Conservation (phyloP, 495 filamentous ascomycete genomes). For the Rostrohypoxylon terebratum region DNA sequence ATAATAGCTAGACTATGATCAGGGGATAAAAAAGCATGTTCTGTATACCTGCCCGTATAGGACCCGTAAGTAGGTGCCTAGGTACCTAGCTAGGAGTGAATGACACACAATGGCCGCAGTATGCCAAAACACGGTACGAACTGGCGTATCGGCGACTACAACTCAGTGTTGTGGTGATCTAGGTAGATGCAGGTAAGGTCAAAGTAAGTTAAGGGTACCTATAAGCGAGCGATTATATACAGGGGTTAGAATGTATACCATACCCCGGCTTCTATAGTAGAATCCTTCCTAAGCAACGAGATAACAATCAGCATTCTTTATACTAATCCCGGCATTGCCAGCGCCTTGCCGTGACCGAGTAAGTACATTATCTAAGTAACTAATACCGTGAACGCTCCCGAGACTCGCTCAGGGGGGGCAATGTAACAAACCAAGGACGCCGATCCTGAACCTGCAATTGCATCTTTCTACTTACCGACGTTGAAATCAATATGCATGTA, state of each 20-base stretch:
- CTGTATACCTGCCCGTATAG: too few species aligned
- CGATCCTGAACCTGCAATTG: neutral
- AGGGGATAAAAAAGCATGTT: neutral
- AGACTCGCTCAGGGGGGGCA: neutral
- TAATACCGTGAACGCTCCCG: too few species aligned
- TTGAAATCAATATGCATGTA: neutral
- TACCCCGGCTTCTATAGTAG: neutral
- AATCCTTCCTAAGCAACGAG: neutral
- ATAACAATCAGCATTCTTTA: neutral
- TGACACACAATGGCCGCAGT: neutral
- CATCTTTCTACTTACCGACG: neutral
- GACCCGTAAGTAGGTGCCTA: too few species aligned
- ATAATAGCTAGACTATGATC: neutral
- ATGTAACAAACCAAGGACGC: neutral
- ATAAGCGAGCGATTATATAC: neutral
- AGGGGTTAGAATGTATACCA: neutral
- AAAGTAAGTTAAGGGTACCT: neutral
- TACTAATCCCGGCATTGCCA: neutral
- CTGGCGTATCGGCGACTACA: neutral
- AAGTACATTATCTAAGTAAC: neutral
- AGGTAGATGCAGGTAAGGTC: neutral
- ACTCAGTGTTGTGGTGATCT: neutral
- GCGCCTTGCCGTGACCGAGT: neutral
- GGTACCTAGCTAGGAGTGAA: neutral
- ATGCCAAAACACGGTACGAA: neutral